A percentile compares a stretch with the other conserved stretches of the same genome.
These are phyloP conservation scores for Neoboletus magnificus DNA, from an alignment of 768 basidiomycete species.

Conservation along the genomic window DNA sequence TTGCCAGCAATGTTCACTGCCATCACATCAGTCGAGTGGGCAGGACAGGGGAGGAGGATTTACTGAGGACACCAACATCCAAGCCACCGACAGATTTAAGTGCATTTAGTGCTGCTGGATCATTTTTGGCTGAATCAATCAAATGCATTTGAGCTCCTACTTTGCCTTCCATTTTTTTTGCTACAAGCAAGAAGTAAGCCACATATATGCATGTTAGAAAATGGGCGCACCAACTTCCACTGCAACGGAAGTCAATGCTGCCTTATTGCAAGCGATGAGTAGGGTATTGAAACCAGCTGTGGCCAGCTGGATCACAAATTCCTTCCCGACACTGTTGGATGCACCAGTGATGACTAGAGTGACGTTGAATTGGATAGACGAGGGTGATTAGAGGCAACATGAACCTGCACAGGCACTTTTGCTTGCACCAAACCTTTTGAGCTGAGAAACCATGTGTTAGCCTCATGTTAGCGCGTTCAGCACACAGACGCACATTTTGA, in stretches of 20 bases:
- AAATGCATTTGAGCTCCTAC: conserved; percentile 62
- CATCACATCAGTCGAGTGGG: background rate
- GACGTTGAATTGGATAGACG: background rate
- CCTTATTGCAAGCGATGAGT: conserved; percentile 72
- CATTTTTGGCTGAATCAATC: conserved; percentile 71
- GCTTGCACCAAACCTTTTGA: conserved; percentile 76
- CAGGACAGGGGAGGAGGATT: conserved; percentile 19
- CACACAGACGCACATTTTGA: conserved; percentile 42
- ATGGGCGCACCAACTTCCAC: conserved; percentile 62
- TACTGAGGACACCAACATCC: conserved; percentile 79
- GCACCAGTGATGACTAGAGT: conserved; percentile 82
- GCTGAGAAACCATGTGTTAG: conserved; percentile 38
- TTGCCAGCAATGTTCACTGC: conserved; percentile 96
- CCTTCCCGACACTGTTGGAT: conserved; percentile 93
- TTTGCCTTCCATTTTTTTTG: conserved; percentile 35
- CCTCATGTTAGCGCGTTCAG: background rate
- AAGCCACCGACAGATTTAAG: conserved; percentile 46
- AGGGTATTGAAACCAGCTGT: conserved; percentile 85
- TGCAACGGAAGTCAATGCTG: conserved; percentile 60
- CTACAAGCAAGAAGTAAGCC: conserved; percentile 26
- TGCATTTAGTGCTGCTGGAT: conserved; percentile 50
- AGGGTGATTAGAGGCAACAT: background rate
- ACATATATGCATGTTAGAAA: background rate
- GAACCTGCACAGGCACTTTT: conserved; percentile 85
- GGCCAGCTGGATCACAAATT: conserved; percentile 88